Base-by-base conservation (phyloP, 179 eudicot species). In the Actinidia arguta region DNA sequence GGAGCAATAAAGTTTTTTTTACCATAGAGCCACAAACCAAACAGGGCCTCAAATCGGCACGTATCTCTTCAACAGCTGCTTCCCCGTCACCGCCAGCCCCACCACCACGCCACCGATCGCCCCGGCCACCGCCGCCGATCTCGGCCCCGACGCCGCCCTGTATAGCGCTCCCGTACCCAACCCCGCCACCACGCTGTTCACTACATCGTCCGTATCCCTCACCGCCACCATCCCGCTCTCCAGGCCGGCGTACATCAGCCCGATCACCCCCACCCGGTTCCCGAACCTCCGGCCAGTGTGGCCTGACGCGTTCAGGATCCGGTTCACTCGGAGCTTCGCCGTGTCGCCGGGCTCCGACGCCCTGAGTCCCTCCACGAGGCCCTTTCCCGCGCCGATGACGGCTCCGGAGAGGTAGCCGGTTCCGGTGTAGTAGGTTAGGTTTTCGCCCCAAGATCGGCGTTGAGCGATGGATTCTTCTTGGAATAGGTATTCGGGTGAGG, bases 101-200 rank as follows among this genome's bases (percentile, higher is more conserved):
- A 90, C 98, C 48, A 89, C 83, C 25, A 93, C 67, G 0, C 98
- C 99, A 1, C 98, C 99, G n/a, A 92, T 88, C 18, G 96, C 99
- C 1, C 98, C 99, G 4, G 96, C 98, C 82, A 96, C 91, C 0
- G 97, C 97, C 13, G 98, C 98, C 16, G 99, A 93, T 82, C 96
- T 82, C 14, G 87, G 89, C 7, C 99, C 97, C 0, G 90, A 56
- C 52, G 98, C 98, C 73, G 97, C 99, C 94, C 82, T 89, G 52
- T 83, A 96, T 0, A 96, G 55, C 1, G 85, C 97, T 2, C 99
- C 99, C 0, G 99, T 96, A 24, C 94, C 94, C 63, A 96, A 79
- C 31, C 99, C 99, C 55, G 99, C 98, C 82, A 86, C 93, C 50
- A 95, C 93, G 44, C 97, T 91, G 50, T 93, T 96, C 20, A 89